These are phyloP conservation scores for Hanseniaspora occidentalis DNA, from an alignment of 805 yeast species.

Conservation along the genomic window DNA sequence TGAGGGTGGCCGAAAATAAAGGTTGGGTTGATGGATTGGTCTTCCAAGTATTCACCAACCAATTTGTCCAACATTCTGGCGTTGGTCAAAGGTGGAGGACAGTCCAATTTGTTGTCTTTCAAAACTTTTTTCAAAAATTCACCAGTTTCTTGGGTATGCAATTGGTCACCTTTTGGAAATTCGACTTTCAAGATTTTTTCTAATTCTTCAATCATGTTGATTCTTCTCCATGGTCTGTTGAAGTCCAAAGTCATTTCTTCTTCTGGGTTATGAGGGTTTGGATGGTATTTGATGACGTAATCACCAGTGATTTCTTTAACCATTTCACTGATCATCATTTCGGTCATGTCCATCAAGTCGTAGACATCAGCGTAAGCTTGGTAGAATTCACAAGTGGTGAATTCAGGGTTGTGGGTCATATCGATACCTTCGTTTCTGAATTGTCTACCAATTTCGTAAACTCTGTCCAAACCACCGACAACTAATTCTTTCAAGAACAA, in stretches of 20 bases:
- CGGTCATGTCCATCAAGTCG: constrained; percentile 89
- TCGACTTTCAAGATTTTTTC: constrained; percentile 76
- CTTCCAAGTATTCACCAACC: constrained; percentile 87
- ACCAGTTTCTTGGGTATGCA: constrained; percentile 90
- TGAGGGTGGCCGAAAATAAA: constrained; percentile 98
- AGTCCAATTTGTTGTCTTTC: constrained; percentile 70
- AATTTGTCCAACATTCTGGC: constrained; percentile 98
- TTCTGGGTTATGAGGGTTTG: constrained; percentile 88
- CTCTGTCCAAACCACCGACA: constrained; percentile 97
- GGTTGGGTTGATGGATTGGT: constrained; percentile 89
- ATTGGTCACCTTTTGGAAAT: constrained; percentile 92
- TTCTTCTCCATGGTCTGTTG: constrained; percentile 96
- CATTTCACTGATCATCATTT: constrained; percentile 88
- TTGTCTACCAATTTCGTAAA: constrained; percentile 96
- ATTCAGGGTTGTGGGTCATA: constrained; percentile 97
- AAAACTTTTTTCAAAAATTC: constrained; percentile 74
- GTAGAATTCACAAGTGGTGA: constrained; percentile 97
- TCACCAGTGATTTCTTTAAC: constrained; percentile 89
- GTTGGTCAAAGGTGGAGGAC: constrained; percentile 85
- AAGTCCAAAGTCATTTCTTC: constrained; percentile 72
- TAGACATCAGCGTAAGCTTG: constrained; percentile 96
- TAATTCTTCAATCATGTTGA: constrained; percentile 92
- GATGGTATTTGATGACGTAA: constrained; percentile 79
- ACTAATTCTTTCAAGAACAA: constrained; percentile 90
- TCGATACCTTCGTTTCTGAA: constrained; percentile 98